Percentiles rank a stretch among this genome's conserved stretches.
phyloP scores from a whole-genome alignment of 192 early-diverging fungal species.

The Kickxella alabastrina region DNA sequence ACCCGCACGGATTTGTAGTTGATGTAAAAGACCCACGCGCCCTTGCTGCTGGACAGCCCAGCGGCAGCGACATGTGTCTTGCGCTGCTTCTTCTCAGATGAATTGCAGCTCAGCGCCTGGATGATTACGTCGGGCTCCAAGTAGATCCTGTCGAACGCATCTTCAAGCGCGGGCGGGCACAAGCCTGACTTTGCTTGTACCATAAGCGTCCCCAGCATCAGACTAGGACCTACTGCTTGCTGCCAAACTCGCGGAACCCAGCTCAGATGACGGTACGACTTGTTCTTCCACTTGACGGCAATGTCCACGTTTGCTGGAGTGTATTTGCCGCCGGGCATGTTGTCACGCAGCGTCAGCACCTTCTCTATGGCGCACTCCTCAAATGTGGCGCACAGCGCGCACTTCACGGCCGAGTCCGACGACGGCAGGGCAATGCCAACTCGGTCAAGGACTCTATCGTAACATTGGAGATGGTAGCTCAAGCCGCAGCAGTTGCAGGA shows the following conservation, averaged over 20 bases:
- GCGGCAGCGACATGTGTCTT: background rate
- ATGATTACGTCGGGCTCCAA: conserved; percentile 9
- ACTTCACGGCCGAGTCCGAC: background rate
- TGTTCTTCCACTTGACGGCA: conserved; percentile 22
- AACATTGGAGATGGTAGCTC: background rate
- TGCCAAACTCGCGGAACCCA: conserved; percentile 45
- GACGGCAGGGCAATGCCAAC: background rate
- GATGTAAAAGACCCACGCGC: conserved; percentile 8
- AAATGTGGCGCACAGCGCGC: conserved; percentile 14
- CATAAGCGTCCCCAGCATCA: conserved; percentile 6
- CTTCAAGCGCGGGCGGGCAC: conserved; percentile 5
- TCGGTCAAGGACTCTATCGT: background rate
- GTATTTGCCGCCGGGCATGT: background rate
- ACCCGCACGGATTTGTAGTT: conserved; percentile 14
- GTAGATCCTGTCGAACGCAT: background rate
- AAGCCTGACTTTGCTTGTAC: background rate
- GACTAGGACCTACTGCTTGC: background rate
- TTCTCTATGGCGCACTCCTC: background rate
- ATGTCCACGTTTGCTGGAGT: conserved; percentile 12
- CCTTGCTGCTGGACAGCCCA: background rate
- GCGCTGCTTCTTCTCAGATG: background rate
- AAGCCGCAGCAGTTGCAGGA: background rate
- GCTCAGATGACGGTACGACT: conserved; percentile 31
- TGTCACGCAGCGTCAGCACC: conserved; percentile 21
- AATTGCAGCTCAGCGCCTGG: conserved; percentile 4